Evolutionary conservation across 306 rosid genomes (phyloP), one percentile per base, ranked within the genome.

Genomic region (Prunus salicina): DNA sequence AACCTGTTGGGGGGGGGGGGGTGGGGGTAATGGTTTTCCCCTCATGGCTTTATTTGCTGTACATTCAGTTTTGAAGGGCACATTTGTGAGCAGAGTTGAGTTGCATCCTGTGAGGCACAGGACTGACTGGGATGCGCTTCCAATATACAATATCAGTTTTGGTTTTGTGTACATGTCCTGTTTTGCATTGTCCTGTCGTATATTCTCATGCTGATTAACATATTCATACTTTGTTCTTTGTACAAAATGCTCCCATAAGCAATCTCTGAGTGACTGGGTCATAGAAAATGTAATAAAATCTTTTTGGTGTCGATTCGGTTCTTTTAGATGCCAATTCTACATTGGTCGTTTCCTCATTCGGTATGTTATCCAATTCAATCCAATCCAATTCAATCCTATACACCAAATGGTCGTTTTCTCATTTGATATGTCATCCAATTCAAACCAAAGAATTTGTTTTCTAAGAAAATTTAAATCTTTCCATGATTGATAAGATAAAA

Each of bases 11-110:
- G n/a, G n/a, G 80, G 75, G 72, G 69, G 22, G 22, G 22, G 22
- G 22, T 79, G 75, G 72, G 69, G n/a, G 63, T n/a, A 82, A 77
- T 34, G 72, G 64, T 50, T 76, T 58, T 58, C 74, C 65, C 58
- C 19, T 12, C 27, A 28, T 18, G 69, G 60, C 8, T 61, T 61
- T 47, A 52, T 57, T 58, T 57, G 43, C 43, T 34, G 63, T 43
- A 9, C 38, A 52, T 32, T 77, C 76, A 74, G 24, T 73, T 72
- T 69, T 80, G 76, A 73, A 41, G 81, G 55, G 55, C 47, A 53
- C 43, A 25, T 64, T 2, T 68, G 46, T 50, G 72, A 78, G 80
- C 65, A 60, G 64, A 34, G 62, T 27, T 58, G 51, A 38, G 18
- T 68, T 57, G 58, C 67, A 19, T 18, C 53, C 53, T 57, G 9